Base-by-base conservation (phyloP, 2,329 filamentous ascomycete species). In the Microsporum canis region DNA sequence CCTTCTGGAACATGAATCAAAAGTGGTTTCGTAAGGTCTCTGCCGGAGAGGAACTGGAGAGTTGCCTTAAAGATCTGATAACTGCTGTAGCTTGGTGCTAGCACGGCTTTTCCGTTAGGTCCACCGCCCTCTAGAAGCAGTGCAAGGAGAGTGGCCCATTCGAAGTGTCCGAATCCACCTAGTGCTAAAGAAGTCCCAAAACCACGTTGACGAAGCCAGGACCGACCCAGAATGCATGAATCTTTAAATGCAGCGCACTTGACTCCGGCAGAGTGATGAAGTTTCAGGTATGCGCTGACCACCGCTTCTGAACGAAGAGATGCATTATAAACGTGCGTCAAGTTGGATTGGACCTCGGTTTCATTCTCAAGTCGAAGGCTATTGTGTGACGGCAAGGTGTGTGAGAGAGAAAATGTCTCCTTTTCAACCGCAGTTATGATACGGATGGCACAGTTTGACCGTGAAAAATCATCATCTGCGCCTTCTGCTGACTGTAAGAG, bases 1-100 rank as follows among this genome's bases (percentile, higher is more conserved):
- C 70, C 68, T 14, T 64, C 67, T 53, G 66, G 63, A 43, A 66
- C 71, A 38, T 72, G 64, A 62, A 84, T 68, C 64, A 79, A 63
- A 70, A 86, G 80, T 0, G 88, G 84, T 65, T 83, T 88, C 67
- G 83, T 86, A 60, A 96, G 77, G 68, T 96, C 86, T 41, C 83
- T 86, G 1, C 83, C 82, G 1, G 88, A 85, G 17, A 99, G 77
- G 66, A 92, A 94, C 70, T 96, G 92, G n/a, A 99, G 77, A 0
- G 87, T 85, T 2, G 90, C 91, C 74, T 96, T 97, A 81, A 99
- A 96, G 51, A 97, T 80, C 73, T 97, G 92, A 29, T 92, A 94
- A 73, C 88, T 88, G 76, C 88, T 96, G 68, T 96, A 88, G 5
- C 89, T 89, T 3, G 84, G 80, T 4, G 91, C 90, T 14, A 97